A percentile compares a stretch with the other conserved stretches of the same genome.
phyloP scores from a whole-genome alignment of 176 grass and related monocot genomes.

The Oryza glumipatula region DNA sequence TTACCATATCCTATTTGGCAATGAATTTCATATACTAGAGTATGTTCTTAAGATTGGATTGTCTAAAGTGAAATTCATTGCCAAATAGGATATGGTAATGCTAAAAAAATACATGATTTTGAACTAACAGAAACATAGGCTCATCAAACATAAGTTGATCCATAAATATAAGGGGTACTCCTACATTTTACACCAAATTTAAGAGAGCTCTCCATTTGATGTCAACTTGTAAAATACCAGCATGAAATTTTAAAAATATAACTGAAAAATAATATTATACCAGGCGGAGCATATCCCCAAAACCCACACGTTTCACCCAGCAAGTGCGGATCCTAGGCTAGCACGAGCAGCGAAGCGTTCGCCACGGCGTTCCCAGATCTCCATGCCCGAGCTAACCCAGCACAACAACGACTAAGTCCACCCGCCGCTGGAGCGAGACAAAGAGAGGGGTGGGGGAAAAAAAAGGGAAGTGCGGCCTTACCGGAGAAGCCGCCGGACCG shows the following conservation, averaged over 20 bases:
- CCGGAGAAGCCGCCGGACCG: conserved; percentile 37
- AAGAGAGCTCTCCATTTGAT: neutral
- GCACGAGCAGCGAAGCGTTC: neutral
- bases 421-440: neutral
- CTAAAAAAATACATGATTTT: neutral
- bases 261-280: neutral
- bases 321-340: neutral
- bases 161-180: neutral
- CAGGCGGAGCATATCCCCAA: no score
- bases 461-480: neutral
- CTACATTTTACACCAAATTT: neutral
- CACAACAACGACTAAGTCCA: neutral
- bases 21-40: no score
- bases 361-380: conserved; percentile 13
- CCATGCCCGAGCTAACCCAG: neutral
- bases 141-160: neutral
- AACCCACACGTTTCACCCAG: neutral
- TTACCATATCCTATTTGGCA: no score
- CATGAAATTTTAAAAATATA: neutral
- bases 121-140: neutral
- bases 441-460: neutral
- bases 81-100: neutral
- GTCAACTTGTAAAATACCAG: neutral
- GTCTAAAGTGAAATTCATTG: neutral
- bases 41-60: no score